phyloP scores from a whole-genome alignment of 1,139 yeast species.

The Geotrichum macrosporum region DNA sequence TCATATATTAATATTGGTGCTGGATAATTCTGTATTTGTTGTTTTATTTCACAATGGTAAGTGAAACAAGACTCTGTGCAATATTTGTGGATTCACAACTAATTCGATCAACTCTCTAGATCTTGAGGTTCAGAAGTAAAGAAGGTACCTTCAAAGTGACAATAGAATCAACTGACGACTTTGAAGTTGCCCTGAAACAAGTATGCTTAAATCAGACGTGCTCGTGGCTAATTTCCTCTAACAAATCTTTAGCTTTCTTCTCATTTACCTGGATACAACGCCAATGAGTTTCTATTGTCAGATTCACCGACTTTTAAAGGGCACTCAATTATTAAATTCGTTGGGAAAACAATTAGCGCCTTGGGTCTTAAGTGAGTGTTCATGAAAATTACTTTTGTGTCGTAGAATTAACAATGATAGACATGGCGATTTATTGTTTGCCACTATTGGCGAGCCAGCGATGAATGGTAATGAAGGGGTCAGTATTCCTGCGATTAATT shows the following conservation, averaged over 20 bases:
- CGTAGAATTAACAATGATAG: conserved; percentile 18
- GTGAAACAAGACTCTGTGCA: too few species aligned
- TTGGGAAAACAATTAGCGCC: conserved; percentile 46
- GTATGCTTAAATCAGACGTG: conserved; percentile 27
- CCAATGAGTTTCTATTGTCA: conserved; percentile 14
- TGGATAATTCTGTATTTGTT: not conserved
- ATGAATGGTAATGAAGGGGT: conserved; percentile 23
- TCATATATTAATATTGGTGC: not conserved
- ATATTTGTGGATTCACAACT: too few species aligned
- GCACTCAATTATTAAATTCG: conserved; percentile 43
- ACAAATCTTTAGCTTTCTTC: conserved; percentile 15
- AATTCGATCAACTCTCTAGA: conserved; percentile 33
- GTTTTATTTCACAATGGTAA: conserved; percentile 1
- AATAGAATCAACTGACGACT: conserved; percentile 48
- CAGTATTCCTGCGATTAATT: conserved; percentile 19
- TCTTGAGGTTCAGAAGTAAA: conserved; percentile 73
- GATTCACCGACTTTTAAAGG: conserved; percentile 49
- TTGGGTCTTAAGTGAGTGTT: conserved; percentile 47
- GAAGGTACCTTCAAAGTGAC: conserved; percentile 75
- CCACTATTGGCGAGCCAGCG: conserved; percentile 43
- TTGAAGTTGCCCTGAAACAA: conserved; percentile 48
- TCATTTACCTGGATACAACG: conserved; percentile 19
- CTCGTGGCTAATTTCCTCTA: conserved; percentile 8
- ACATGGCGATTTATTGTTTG: conserved; percentile 82
- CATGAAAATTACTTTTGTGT: not conserved